Conservation (phyloP, 2,329 filamentous ascomycete species). For the Fusarium odoratissimum region DNA sequence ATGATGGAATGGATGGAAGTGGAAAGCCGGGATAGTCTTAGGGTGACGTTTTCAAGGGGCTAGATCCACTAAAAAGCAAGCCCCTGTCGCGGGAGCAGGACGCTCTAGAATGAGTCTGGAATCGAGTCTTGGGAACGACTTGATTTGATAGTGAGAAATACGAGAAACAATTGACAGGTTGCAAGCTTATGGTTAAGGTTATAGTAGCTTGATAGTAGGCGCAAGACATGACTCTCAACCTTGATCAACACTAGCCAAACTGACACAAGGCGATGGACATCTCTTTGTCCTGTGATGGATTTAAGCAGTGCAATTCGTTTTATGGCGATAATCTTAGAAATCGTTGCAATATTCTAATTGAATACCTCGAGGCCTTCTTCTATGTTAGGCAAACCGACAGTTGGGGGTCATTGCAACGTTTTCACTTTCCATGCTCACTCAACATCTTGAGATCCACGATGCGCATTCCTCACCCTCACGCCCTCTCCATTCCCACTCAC, state of each 20-base stretch:
- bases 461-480: conserved; percentile 16
- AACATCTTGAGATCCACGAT: not conserved
- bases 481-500: conserved; percentile 38
- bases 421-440: conserved; percentile 2
- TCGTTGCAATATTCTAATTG: fast-evolving
- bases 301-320: not conserved
- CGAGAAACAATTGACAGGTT: not conserved
- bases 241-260: not conserved
- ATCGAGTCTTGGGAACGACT: not conserved
- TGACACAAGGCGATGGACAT: not conserved
- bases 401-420: not conserved
- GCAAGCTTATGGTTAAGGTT: conserved; percentile 2
- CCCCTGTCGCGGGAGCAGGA: conserved; percentile 3
- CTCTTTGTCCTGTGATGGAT: not conserved
- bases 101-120: not conserved
- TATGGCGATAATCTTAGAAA: not conserved
- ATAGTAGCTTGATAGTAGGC: not conserved
- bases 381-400: fast-evolving
- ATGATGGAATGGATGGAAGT: conserved; percentile 12
- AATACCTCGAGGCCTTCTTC: not conserved
- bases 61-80: conserved; percentile 29
- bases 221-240: not conserved
- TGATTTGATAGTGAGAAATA: not conserved
- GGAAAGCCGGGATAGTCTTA: not conserved
- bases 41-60: conserved; percentile 25